phyloP scores from a whole-genome alignment of 1,139 yeast species.

The Waltiozyma sp. region DNA sequence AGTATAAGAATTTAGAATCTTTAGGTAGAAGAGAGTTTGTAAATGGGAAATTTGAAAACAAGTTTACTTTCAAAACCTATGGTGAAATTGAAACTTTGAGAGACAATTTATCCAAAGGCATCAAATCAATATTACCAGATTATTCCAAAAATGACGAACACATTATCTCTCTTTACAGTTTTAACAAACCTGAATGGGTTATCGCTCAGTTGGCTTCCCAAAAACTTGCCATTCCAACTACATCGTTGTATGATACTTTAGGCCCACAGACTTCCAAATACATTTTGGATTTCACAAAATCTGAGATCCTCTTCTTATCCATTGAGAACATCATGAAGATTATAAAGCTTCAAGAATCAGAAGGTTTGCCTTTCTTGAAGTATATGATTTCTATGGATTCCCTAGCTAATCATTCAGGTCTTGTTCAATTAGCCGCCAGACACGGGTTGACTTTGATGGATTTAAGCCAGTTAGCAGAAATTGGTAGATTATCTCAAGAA shows the following conservation, averaged over 20 bases:
- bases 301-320: slow-evolving; percentile 34
- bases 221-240: slow-evolving; percentile 38
- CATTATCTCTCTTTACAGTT: slow-evolving; percentile 45
- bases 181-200: slow-evolving; percentile 50
- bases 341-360: slow-evolving; percentile 26
- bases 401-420: slow-evolving; percentile 22
- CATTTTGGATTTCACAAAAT: slow-evolving; percentile 43
- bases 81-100: slow-evolving; percentile 22
- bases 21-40: slow-evolving; percentile 26
- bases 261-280: slow-evolving; percentile 50
- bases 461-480: slow-evolving; percentile 38
- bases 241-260: slow-evolving; percentile 56
- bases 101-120: slow-evolving; percentile 33
- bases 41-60: slow-evolving; percentile 30
- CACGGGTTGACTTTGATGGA: slow-evolving; percentile 30
- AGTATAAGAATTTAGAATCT: slow-evolving; percentile 13
- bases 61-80: slow-evolving; percentile 28
- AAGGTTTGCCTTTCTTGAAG: slow-evolving; percentile 25
- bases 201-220: slow-evolving; percentile 50
- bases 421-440: slow-evolving; percentile 21
- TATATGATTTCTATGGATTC: slow-evolving; percentile 44
- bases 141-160: not conserved
- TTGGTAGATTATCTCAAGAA: slow-evolving; percentile 38
- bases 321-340: slow-evolving; percentile 31
- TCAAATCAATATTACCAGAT: slow-evolving; percentile 12